Base-by-base conservation (phyloP, 1,284 basidiomycete genomes). In the Mycosarcoma maydis region DNA sequence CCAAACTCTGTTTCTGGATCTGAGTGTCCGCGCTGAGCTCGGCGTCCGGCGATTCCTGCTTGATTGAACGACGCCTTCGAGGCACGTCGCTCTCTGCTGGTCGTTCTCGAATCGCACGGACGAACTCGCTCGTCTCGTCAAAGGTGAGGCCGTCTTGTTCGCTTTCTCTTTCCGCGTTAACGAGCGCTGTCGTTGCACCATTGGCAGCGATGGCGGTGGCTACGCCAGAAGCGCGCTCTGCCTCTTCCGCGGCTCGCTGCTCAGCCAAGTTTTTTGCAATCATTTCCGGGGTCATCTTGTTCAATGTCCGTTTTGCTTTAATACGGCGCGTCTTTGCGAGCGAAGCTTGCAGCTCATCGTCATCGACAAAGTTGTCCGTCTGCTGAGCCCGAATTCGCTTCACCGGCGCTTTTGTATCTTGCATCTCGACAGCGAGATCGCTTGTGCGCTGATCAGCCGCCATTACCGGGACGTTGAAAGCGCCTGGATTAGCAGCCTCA, bases 91-190 rank as follows among this genome's bases (percentile, higher is more conserved):
- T 84, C 71, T 89, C 88, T 0, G 72, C 87, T 0, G 67, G 59
- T 4, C 72, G 51, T 23, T 71, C 55, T n/a, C 88, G 88, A 68
- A 99, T 92, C 34, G 91, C 89, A 14, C 94, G 88, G 22, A 98
- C 92, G 75, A 99, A 99, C 81, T 98, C 94, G 16, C 92, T 92
- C 0, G 96, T 98, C 75, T 97, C 94, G 80, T 98, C 95, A 61
- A 99, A 94, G 0, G 90, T 91, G 29, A 99, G 85, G 36, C 44
- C 76, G 34, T 40, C 59, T 22, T 59, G 61, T 10, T 24, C 66
- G 23, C 20, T 48, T 9, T 27, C 47, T 7, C 40, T 50, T n/a
- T 48, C 46, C 0, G 36, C 38, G 11, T 20, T 39, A 8, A 38
- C 42, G 7, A 16, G 23, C 8, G 20, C 20, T 17, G 46, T 2